phyloP scores from a whole-genome alignment of 2,329 filamentous ascomycete genomes.

The Calonectria henricotiae region DNA sequence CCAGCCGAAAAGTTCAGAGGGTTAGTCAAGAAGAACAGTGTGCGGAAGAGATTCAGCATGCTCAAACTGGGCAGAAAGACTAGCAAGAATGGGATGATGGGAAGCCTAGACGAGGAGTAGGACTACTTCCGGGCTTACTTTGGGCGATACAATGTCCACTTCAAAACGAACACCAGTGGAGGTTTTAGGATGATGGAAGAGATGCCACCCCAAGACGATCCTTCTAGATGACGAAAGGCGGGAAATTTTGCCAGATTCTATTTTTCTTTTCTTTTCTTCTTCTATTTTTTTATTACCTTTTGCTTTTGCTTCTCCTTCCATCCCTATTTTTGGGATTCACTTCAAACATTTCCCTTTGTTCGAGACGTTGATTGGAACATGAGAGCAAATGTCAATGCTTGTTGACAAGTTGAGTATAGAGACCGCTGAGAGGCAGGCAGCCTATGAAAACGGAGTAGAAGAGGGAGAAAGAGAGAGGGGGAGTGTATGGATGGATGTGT shows the following conservation, averaged over 20 bases:
- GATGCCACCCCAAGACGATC: constrained; percentile 28
- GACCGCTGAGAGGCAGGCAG: background rate
- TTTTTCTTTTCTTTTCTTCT: constrained; percentile 10
- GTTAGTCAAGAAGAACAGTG: constrained; percentile 71
- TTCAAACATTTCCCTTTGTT: constrained; percentile 28
- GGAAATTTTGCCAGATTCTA: background rate
- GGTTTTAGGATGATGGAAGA: constrained; percentile 28
- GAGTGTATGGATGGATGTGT: constrained; percentile 8
- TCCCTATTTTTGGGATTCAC: constrained; percentile 5
- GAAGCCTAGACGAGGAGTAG: constrained; percentile 72
- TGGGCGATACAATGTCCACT: constrained; percentile 49
- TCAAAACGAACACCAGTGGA: constrained; percentile 41
- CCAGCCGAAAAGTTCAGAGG: constrained; percentile 50
- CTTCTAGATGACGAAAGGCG: constrained; percentile 22
- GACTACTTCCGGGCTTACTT: constrained; percentile 56
- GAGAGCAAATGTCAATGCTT: background rate
- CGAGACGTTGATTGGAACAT: constrained; percentile 16
- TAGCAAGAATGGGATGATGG: constrained; percentile 71
- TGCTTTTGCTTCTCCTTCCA: constrained; percentile 17
- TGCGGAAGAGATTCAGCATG: constrained; percentile 85
- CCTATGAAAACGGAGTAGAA: constrained; percentile 9
- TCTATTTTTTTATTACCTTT: constrained; percentile 9
- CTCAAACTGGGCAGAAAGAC: constrained; percentile 82
- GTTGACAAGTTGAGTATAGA: constrained; percentile 3
- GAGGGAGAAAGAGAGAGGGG: background rate